Conservation (phyloP, 2,329 filamentous ascomycete genomes). For the Alternaria conjuncta region DNA sequence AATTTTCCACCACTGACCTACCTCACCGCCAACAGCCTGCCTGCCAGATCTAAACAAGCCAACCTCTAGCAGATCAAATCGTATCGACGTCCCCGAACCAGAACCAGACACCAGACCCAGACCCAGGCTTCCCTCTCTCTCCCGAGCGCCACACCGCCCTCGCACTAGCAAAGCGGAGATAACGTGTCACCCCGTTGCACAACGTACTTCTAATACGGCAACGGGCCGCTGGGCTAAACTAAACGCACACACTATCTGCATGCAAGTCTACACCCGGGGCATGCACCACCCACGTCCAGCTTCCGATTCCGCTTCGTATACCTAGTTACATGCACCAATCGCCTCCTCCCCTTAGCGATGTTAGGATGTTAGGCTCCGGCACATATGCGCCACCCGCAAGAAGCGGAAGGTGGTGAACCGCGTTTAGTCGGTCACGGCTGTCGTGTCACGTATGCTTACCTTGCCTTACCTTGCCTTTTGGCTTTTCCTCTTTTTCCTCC, state of each 20-base stretch:
- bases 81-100: not conserved
- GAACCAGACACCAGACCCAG: not conserved
- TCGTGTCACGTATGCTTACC: not conserved
- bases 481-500: too few relatives aligned
- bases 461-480: too few relatives aligned
- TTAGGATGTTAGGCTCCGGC: not conserved
- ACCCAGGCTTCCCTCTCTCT: not conserved
- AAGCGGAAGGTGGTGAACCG: not conserved
- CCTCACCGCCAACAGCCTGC: not conserved
- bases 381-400: not conserved
- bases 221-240: not conserved
- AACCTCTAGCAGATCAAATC: not conserved
- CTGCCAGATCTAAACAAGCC: not conserved
- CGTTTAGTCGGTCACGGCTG: not conserved
- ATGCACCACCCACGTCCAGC: not conserved
- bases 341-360: not conserved
- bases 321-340: not conserved
- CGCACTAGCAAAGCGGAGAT: constrained; percentile 2
- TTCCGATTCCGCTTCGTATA: not conserved
- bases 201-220: not conserved
- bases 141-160: not conserved
- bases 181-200: not conserved
- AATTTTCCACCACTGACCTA: not conserved
- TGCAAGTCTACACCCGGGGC: not conserved
- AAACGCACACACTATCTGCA: not conserved